Evolutionary conservation across 768 basidiomycete genomes (phyloP).

Genomic region (Asterophora parasitica): DNA sequence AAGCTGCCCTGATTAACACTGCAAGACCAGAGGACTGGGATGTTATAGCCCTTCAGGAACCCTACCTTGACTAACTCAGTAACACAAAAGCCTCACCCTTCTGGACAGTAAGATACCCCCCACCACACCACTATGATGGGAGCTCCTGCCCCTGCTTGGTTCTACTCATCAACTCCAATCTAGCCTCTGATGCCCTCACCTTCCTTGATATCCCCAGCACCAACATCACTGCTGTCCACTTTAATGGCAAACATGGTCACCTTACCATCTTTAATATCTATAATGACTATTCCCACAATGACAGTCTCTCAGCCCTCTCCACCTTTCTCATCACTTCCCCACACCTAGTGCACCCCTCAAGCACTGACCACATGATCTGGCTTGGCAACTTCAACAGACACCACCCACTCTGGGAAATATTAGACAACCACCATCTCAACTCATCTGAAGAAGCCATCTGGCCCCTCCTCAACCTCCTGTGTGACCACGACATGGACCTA

Average conservation of each 20-base stretch:
- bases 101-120: constrained; percentile 6
- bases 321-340: not conserved
- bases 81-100: constrained; percentile 11
- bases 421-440: no score
- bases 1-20: constrained; percentile 15
- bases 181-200: constrained; percentile 2
- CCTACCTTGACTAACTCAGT: constrained; percentile 17
- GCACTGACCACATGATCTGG: no score
- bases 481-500: no score
- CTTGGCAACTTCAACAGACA: no score
- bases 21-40: constrained; percentile 17
- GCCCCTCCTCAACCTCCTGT: no score
- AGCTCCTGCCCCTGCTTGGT: no score
- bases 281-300: no score
- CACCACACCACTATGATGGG: not conserved
- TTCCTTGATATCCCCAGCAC: not conserved
- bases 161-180: constrained; percentile 12
- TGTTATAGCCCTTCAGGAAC: constrained; percentile 28
- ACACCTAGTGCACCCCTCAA: not conserved
- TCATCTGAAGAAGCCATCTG: no score
- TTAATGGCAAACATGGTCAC: no score
- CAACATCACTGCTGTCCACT: no score
- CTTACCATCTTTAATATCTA: no score
- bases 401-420: no score
- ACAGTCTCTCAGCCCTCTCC: not conserved